Base-by-base conservation (phyloP, 1,284 basidiomycete genomes). In the Taiwanofungus camphoratus region DNA sequence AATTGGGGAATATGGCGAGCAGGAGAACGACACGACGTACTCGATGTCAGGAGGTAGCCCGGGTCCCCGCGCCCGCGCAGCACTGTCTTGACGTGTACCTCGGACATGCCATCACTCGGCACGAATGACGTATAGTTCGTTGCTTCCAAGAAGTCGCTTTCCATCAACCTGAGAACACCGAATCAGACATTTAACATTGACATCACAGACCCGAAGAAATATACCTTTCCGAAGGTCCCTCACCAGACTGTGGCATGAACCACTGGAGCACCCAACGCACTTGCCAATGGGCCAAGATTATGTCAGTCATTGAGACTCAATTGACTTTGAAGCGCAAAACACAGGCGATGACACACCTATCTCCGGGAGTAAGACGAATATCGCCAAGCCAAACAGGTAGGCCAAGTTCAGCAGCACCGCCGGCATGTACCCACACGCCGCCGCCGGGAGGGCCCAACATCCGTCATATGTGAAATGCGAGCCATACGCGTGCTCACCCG, bases 11-110 rank as follows among this genome's bases (percentile, higher is more conserved):
- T 31, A 38, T 36, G 26, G 15, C 20, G 16, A 24, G 21, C 21
- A 22, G 21, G n/a, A 61, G n/a, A n/a, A n/a, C n/a, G n/a, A n/a
- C n/a, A n/a, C n/a, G n/a, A n/a, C 74, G 39, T 53, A 85, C 83
- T 64, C 4, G 83, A 69, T 1, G 87, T 83, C 27, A 82, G 64
- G 13, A 74, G 60, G 62, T 92, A 92, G 2, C 90, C 88, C 3
- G 88, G 86, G 57, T 92, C 88, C n/a, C 87, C 87, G 33, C 77
- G 68, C 1, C 77, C 82, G 39, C 62, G 68, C 40, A 82, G 63
- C 26, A 75, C 72, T 1, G 73, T 79, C 50, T 83, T 79, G 22
- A 84, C 75, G 38, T 74, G 67, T n/a, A 76, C 64, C 15, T 72
- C 65, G 4, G 71, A 70, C 2, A 65, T 58, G 3, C 67, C 57